These are phyloP conservation scores for Zygosaccharomyces pseudobailii DNA, from an alignment of 1,139 yeast genomes.

Conservation along the genomic window DNA sequence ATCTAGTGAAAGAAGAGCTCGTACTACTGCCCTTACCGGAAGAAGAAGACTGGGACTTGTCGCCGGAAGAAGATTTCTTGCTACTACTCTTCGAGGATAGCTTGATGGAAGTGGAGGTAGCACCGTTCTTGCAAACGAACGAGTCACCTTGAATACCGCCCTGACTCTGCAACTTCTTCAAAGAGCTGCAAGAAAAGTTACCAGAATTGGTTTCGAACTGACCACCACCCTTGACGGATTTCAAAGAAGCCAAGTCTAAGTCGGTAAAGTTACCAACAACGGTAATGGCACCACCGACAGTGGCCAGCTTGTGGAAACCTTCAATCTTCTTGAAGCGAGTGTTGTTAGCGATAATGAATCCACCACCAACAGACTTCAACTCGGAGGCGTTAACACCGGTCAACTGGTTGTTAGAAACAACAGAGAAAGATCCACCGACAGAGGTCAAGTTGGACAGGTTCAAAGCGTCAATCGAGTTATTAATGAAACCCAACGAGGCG, in stretches of 20 bases:
- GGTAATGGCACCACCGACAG: slow-evolving; percentile 84
- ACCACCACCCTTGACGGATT: slow-evolving; percentile 89
- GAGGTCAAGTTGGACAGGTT: slow-evolving; percentile 50
- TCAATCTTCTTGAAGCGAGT: slow-evolving; percentile 56
- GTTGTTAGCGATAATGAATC: slow-evolving; percentile 83
- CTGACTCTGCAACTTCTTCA: slow-evolving; percentile 59
- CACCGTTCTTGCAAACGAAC: slow-evolving; percentile 75
- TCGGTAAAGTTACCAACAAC: slow-evolving; percentile 74
- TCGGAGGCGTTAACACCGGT: slow-evolving; percentile 63
- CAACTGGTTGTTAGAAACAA: slow-evolving; percentile 69
- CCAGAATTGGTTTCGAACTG: slow-evolving; percentile 65
- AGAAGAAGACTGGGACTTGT: slow-evolving; percentile 12
- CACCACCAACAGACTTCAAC: slow-evolving; percentile 77
- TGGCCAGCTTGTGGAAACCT: slow-evolving; percentile 68
- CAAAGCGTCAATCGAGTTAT: slow-evolving; percentile 55
- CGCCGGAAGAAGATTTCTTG: slow-evolving; percentile 32
- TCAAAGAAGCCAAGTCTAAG: slow-evolving; percentile 68
- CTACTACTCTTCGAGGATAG: slow-evolving; percentile 32
- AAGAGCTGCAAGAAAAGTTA: slow-evolving; percentile 74
- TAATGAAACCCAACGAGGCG: slow-evolving; percentile 74
- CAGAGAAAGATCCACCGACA: slow-evolving; percentile 78
- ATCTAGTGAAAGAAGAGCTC: slow-evolving; percentile 14
- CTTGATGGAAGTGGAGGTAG: slow-evolving; percentile 50
- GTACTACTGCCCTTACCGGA: slow-evolving; percentile 16
- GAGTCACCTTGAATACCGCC: slow-evolving; percentile 89